Evolutionary conservation across 2,329 filamentous ascomycete species (phyloP).

Genomic region (Chaetomium sp.): DNA sequence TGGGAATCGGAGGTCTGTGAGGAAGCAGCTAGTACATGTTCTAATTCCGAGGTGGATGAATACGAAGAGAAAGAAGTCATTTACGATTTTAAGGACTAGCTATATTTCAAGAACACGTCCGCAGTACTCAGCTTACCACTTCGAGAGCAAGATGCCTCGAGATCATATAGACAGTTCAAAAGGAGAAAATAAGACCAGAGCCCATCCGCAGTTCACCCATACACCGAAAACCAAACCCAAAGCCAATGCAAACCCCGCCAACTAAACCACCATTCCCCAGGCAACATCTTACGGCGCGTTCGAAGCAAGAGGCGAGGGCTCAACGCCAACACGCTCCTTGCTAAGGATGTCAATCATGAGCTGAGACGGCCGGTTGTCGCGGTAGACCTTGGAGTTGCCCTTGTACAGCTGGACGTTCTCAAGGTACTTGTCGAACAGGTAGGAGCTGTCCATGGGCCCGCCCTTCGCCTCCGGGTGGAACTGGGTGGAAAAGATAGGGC

Average conservation of each 20-base stretch:
- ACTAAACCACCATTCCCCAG: neutral
- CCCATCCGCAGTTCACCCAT: too few species aligned
- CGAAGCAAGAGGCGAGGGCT: constrained; percentile 53
- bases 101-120: neutral
- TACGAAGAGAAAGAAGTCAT: neutral
- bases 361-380: constrained; percentile 81
- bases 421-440: constrained; percentile 94
- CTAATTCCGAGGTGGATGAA: too few species aligned
- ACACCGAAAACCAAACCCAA: constrained; percentile 9
- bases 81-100: neutral
- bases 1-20: too few species aligned
- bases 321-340: constrained; percentile 91
- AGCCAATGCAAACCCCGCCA: neutral
- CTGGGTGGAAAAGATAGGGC: constrained; percentile 96
- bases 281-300: constrained; percentile 32
- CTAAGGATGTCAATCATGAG: constrained; percentile 84
- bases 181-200: neutral
- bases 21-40: too few species aligned
- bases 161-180: constrained; percentile 6
- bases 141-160: neutral
- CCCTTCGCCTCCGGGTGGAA: constrained; percentile 99
- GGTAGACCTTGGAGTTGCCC: constrained; percentile 68
- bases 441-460: constrained; percentile 89
- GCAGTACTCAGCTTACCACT: neutral
- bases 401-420: constrained; percentile 87